phyloP scores from a whole-genome alignment of 73 alveolate genomes.

The Tetrahymena malaccensis region DNA sequence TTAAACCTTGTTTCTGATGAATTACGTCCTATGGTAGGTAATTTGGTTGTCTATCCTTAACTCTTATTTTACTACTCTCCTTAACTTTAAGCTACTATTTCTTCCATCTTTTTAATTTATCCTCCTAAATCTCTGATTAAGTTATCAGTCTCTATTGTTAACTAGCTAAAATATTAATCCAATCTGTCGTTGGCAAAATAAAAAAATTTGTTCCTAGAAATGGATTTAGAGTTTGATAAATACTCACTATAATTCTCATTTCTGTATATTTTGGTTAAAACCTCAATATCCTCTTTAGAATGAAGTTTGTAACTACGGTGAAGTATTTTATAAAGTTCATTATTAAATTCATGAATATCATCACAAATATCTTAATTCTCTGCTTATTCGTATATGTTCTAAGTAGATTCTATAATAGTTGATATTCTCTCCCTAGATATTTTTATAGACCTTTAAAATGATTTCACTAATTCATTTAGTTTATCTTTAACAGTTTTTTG shows the following conservation, averaged over 20 bases:
- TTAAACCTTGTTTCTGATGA: not conserved
- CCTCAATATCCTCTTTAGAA: not conserved
- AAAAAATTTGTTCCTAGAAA: not conserved
- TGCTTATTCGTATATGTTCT: not conserved
- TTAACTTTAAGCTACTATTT: not conserved
- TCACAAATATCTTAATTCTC: not conserved
- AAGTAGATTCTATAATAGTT: not conserved
- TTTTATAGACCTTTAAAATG: not conserved
- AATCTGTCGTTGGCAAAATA: not conserved
- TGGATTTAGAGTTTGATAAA: not conserved
- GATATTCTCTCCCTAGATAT: not conserved
- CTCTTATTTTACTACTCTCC: not conserved
- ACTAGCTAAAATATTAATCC: not conserved
- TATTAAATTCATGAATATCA: not conserved
- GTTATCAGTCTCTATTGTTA: not conserved
- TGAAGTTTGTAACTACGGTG: not conserved
- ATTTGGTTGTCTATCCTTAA: not conserved
- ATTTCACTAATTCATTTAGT: not conserved
- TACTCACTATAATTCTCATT: not conserved
- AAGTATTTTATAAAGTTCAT: not conserved
- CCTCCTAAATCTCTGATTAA: not conserved
- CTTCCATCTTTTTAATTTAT: not conserved
- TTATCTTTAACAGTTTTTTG: not conserved
- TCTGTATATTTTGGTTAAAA: not conserved
- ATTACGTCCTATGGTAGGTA: not conserved